Percentiles rank a stretch among this genome's conserved stretches.
Conservation (phyloP, 129 eudicot genomes). For the Solidago caesia region DNA sequence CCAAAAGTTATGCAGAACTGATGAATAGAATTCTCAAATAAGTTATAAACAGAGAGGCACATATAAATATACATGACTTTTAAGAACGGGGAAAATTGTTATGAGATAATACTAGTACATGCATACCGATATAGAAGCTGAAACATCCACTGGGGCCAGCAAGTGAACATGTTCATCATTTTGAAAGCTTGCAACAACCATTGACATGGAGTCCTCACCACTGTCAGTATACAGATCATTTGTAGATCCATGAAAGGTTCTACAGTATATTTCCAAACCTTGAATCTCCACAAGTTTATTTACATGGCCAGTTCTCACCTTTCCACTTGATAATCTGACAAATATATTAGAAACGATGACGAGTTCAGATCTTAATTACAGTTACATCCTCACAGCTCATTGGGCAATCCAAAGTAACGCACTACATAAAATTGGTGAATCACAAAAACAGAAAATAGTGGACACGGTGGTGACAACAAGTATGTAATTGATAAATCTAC, state of each 20-base stretch:
- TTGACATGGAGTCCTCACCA: conserved; percentile 33
- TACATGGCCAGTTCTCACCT: conserved; percentile 71
- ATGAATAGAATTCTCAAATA: conserved; percentile 1
- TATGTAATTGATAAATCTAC: background rate
- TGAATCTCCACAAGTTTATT: conserved; percentile 78
- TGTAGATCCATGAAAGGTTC: conserved; percentile 34
- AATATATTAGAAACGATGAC: conserved; percentile 2
- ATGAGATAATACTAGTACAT: conserved; percentile 7
- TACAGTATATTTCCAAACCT: conserved; percentile 79
- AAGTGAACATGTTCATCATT: conserved; percentile 39
- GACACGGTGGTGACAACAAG: background rate
- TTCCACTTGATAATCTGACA: conserved; percentile 54
- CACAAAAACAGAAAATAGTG: background rate
- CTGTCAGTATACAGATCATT: conserved; percentile 33
- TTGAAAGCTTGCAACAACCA: conserved; percentile 33
- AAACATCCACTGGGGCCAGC: conserved; percentile 71
- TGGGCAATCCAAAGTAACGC: conserved; percentile 2
- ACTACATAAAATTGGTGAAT: conserved; percentile 1
- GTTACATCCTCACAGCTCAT: conserved; percentile 19
- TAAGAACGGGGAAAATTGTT: conserved; percentile 10
- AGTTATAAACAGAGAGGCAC: background rate
- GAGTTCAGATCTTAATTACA: conserved; percentile 15
- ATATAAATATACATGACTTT: conserved; percentile 6
- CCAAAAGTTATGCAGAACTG: background rate
- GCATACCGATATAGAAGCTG: conserved; percentile 83